phyloP scores from a whole-genome alignment of 139 green algal genomes.

The Chlamydomonas schloesseri region DNA sequence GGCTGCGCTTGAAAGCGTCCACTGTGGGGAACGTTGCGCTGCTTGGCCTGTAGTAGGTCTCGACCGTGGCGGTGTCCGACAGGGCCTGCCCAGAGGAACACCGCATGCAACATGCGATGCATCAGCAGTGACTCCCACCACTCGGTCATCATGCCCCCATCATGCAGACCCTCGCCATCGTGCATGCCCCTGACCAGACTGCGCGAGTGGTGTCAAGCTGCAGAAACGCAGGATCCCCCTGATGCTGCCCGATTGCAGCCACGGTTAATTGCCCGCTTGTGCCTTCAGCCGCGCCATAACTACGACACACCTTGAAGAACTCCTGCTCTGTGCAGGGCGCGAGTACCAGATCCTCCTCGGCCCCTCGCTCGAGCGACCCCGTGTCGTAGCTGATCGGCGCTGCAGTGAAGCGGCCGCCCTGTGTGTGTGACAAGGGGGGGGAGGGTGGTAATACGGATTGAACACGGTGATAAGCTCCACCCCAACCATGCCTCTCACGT shows the following conservation, averaged over 20 bases:
- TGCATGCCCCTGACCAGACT: too few species aligned
- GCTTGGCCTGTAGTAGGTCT: neutral
- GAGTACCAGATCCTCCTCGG: neutral
- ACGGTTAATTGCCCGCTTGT: too few species aligned
- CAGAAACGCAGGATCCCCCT: too few species aligned
- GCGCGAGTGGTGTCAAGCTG: too few species aligned
- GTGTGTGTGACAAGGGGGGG: too few species aligned
- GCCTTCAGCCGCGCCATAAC: too few species aligned
- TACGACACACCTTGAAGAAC: neutral
- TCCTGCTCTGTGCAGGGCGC: neutral
- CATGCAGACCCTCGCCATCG: too few species aligned
- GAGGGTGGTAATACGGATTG: neutral
- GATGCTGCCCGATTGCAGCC: too few species aligned
- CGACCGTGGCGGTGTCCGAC: neutral
- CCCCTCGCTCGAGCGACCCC: neutral
- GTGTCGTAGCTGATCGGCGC: neutral
- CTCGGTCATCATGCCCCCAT: too few species aligned
- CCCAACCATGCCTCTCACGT: neutral
- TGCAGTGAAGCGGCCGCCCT: slow-evolving; percentile 7
- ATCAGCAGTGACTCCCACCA: too few species aligned
- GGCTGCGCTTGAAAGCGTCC: neutral
- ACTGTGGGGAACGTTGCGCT: neutral
- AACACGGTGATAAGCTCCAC: neutral
- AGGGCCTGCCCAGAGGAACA: neutral
- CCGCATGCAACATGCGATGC: neutral